phyloP scores from a whole-genome alignment of 805 yeast species.

The Hanseniaspora hatyaiensis region DNA sequence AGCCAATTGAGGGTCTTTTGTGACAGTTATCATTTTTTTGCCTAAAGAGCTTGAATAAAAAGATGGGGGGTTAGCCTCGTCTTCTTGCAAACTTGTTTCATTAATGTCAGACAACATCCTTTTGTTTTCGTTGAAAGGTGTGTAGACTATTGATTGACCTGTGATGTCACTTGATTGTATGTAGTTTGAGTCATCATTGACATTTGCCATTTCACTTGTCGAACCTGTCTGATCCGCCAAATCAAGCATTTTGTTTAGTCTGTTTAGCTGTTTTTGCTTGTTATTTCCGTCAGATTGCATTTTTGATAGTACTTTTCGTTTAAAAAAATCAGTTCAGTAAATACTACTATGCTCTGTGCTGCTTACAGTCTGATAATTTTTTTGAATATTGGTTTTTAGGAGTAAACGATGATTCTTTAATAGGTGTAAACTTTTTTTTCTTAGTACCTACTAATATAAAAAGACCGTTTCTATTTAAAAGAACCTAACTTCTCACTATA shows the following conservation, averaged over 20 bases:
- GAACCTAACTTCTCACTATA: no score
- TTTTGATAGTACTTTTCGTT: no score
- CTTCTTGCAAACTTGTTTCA: constrained; percentile 1
- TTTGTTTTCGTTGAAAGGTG: constrained; percentile 12
- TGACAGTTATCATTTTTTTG: constrained; percentile 19
- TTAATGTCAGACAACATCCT: constrained; percentile 5
- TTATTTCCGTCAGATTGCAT: background rate
- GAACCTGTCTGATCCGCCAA: constrained; percentile 15
- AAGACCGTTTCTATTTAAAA: no score
- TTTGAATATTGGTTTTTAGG: no score
- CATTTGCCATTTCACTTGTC: constrained; percentile 10
- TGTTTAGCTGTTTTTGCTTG: constrained; percentile 2
- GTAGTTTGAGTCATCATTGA: constrained; percentile 2
- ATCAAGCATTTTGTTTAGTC: constrained; percentile 12
- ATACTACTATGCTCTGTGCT: no score
- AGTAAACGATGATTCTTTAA: no score
- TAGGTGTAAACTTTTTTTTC: no score
- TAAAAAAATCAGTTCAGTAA: no score
- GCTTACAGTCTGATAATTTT: no score
- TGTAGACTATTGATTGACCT: constrained; percentile 8
- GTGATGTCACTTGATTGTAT: background rate
- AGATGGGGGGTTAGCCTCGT: constrained; percentile 23
- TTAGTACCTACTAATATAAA: no score
- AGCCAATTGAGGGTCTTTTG: constrained; percentile 21
- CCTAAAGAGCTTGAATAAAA: constrained; percentile 24